These are phyloP conservation scores for Amesomyces nigricolor DNA, from an alignment of 2,329 filamentous ascomycete genomes.

Conservation along the genomic window DNA sequence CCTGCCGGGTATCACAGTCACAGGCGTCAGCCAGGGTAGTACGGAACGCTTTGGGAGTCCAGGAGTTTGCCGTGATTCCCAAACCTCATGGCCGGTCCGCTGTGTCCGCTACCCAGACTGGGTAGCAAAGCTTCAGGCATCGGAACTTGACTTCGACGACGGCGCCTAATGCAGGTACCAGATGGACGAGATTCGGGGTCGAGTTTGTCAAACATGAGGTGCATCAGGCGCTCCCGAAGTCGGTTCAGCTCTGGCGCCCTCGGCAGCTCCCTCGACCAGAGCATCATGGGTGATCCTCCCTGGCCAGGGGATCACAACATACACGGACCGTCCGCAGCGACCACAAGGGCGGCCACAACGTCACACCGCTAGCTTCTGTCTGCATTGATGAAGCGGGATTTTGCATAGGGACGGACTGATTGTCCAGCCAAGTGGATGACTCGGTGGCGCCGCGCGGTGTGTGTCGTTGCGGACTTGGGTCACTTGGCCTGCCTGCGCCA, in stretches of 20 bases:
- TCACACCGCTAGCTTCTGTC: neutral
- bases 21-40: neutral
- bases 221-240: neutral
- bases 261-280: neutral
- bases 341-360: constrained; percentile 1
- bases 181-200: neutral
- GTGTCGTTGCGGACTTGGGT: too few relatives aligned
- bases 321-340: constrained; percentile 2
- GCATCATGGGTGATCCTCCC: neutral
- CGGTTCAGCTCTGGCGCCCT: neutral
- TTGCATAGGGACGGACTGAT: neutral
- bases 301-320: neutral
- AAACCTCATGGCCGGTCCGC: neutral
- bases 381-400: neutral
- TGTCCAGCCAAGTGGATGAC: neutral
- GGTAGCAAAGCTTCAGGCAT: neutral
- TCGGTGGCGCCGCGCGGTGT: neutral
- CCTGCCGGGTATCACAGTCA: too few relatives aligned
- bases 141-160: neutral
- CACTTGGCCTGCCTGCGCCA: neutral
- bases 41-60: neutral
- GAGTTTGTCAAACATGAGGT: constrained; percentile 7
- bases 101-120: too few relatives aligned
- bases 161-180: constrained; percentile 5
- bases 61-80: neutral